phyloP scores from a whole-genome alignment of 2,329 filamentous ascomycete species.

The Diplodia corticola region DNA sequence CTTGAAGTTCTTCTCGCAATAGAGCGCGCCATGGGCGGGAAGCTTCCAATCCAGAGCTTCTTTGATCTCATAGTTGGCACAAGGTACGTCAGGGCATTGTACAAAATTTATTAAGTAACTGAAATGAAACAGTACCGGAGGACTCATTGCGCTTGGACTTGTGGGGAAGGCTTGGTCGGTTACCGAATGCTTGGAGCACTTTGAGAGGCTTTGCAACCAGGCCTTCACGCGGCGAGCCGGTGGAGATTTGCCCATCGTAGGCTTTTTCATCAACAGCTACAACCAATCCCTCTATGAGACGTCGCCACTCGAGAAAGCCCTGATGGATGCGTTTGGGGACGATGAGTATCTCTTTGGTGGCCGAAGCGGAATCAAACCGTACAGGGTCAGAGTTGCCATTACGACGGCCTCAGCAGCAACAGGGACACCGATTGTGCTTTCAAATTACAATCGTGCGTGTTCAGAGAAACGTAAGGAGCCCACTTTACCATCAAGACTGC shows the following conservation, averaged over 20 bases:
- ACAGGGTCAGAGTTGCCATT: conserved; percentile 43
- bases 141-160: conserved; percentile 47
- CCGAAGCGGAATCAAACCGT: not conserved
- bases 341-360: conserved; percentile 43
- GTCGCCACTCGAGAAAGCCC: conserved; percentile 39
- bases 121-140: conserved; percentile 36
- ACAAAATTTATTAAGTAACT: too few relatives aligned
- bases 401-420: conserved; percentile 45
- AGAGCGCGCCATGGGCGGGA: conserved; percentile 41
- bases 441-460: conserved; percentile 47
- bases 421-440: conserved; percentile 44
- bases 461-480: conserved; percentile 29
- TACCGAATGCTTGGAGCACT: conserved; percentile 42
- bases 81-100: not conserved
- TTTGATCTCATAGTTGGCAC: conserved; percentile 49
- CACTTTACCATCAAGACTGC: too few relatives aligned
- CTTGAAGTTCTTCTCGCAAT: conserved; percentile 46
- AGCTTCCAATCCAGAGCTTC: conserved; percentile 47
- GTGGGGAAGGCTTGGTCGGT: conserved; percentile 42
- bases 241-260: conserved; percentile 38
- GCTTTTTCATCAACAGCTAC: conserved; percentile 33
- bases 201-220: conserved; percentile 42
- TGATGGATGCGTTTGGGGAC: conserved; percentile 38
- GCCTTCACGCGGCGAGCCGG: conserved; percentile 45
- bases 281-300: conserved; percentile 39